Evolutionary conservation across 1,139 yeast species (phyloP).

Genomic region (Debaryomyces fabryi): DNA sequence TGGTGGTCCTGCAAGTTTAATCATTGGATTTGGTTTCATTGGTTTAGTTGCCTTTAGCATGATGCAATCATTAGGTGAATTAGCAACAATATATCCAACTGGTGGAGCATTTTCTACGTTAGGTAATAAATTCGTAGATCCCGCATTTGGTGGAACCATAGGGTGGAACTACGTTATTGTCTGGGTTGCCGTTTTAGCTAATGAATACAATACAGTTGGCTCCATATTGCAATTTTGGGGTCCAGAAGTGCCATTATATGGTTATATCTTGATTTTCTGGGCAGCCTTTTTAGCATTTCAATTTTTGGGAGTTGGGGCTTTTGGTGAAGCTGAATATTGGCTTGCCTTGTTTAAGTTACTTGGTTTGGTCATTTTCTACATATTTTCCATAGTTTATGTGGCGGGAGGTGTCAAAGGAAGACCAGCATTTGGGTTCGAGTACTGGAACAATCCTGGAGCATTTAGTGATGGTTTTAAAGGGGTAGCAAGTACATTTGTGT

Average conservation of each 20-base stretch:
- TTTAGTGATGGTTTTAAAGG: conserved; percentile 63
- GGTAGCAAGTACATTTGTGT: conserved; percentile 69
- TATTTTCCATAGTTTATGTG: conserved; percentile 60
- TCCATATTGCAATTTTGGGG: conserved; percentile 61
- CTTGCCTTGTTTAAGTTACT: conserved; percentile 58
- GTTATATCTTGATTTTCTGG: conserved; percentile 61
- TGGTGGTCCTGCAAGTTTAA: conserved; percentile 47
- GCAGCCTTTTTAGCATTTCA: conserved; percentile 54
- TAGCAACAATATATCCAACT: conserved; percentile 53
- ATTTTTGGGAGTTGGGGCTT: conserved; percentile 57
- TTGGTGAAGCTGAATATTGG: conserved; percentile 74
- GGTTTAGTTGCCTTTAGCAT: conserved; percentile 59
- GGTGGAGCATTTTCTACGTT: conserved; percentile 59
- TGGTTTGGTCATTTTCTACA: conserved; percentile 59
- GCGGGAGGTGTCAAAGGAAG: conserved; percentile 66
- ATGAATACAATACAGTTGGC: conserved; percentile 59
- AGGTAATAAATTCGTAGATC: conserved; percentile 56
- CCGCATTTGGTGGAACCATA: conserved; percentile 60
- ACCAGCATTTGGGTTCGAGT: conserved; percentile 54
- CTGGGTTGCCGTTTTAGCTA: conserved; percentile 63
- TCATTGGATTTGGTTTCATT: conserved; percentile 50
- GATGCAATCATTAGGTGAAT: conserved; percentile 62
- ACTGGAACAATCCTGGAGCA: conserved; percentile 56
- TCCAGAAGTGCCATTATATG: conserved; percentile 60
- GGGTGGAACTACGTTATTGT: conserved; percentile 67